These are phyloP conservation scores for Fusarium keratoplasticum DNA, from an alignment of 2,329 filamentous ascomycete genomes.

Conservation along the genomic window DNA sequence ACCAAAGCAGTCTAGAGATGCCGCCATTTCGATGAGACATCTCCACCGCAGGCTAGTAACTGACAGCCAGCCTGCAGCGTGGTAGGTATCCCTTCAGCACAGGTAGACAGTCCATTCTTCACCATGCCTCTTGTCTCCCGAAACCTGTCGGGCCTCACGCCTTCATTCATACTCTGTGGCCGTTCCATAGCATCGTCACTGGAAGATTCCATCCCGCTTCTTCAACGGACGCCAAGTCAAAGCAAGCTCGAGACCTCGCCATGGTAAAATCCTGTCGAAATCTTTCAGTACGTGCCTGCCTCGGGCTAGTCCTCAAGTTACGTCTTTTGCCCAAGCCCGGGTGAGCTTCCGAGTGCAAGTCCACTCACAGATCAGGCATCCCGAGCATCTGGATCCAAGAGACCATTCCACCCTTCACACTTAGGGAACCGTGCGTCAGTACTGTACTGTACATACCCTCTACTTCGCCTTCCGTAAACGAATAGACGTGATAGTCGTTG, in stretches of 20 bases:
- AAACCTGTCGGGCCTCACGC: slow-evolving; percentile 10
- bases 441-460: background rate
- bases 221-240: background rate
- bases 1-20: slow-evolving; percentile 7
- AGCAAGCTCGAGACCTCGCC: background rate
- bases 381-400: slow-evolving; percentile 23
- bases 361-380: slow-evolving; percentile 1
- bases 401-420: slow-evolving; percentile 6
- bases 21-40: slow-evolving; percentile 2
- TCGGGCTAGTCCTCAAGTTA: background rate
- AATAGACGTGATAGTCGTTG: background rate
- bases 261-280: background rate
- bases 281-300: background rate
- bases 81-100: background rate
- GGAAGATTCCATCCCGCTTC: background rate
- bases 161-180: background rate
- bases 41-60: background rate
- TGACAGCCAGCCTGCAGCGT: background rate
- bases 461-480: background rate
- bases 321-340: background rate
- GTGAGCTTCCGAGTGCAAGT: background rate
- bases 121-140: background rate
- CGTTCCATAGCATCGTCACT: background rate
- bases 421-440: background rate
- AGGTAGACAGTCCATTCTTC: background rate